Conservation (phyloP, 2,329 filamentous ascomycete genomes). For the Curvularia lunata region DNA sequence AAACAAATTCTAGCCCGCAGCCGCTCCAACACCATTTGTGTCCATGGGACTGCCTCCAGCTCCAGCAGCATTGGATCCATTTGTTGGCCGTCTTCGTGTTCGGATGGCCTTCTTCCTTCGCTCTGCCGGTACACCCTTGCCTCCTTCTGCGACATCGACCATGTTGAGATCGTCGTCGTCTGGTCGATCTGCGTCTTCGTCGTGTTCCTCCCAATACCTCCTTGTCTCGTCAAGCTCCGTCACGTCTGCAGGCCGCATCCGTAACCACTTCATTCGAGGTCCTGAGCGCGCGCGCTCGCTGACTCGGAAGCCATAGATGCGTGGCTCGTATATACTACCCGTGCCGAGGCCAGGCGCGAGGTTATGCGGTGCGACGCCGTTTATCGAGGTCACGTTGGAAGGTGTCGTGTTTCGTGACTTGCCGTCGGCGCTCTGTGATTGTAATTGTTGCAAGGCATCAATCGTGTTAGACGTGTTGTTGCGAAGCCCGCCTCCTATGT, state of each 20-base stretch:
- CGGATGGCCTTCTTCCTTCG: constrained; percentile 48
- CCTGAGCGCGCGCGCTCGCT: constrained; percentile 88
- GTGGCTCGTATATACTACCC: constrained; percentile 88
- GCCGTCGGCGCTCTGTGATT: constrained; percentile 43
- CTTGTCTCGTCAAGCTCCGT: constrained; percentile 79
- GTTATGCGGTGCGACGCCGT: constrained; percentile 86
- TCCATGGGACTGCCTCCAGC: constrained; percentile 49
- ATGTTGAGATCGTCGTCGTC: constrained; percentile 50
- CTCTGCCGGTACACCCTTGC: constrained; percentile 36
- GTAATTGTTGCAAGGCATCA: constrained; percentile 44
- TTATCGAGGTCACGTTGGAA: constrained; percentile 61
- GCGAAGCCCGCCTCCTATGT: constrained; percentile 75
- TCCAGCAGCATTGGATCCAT: constrained; percentile 33
- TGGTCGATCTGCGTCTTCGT: constrained; percentile 47
- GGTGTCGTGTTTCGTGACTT: constrained; percentile 45
- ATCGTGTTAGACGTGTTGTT: constrained; percentile 53
- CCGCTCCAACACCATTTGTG: constrained; percentile 47
- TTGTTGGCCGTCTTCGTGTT: constrained; percentile 44
- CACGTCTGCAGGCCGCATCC: constrained; percentile 80
- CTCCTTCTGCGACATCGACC: constrained; percentile 45
- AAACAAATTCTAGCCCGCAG: constrained; percentile 29
- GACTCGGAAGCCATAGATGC: constrained; percentile 95
- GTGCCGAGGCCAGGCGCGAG: constrained; percentile 85
- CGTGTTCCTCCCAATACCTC: constrained; percentile 52
- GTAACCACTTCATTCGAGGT: constrained; percentile 95